Base-by-base conservation (phyloP, 768 basidiomycete genomes). In the Punctularia strigosozonata region DNA sequence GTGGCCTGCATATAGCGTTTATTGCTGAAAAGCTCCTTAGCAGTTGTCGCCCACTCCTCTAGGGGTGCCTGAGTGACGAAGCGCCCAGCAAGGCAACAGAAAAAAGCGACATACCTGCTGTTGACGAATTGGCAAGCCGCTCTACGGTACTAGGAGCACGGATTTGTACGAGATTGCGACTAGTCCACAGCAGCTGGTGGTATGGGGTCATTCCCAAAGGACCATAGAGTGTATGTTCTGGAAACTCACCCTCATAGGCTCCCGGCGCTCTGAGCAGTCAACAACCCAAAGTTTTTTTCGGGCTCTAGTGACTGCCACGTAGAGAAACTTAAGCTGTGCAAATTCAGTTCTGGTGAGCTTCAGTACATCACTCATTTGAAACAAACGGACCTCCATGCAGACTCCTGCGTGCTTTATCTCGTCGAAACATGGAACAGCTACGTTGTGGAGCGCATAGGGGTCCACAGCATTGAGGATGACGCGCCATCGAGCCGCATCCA, bases 221-320 rank as follows among this genome's bases (percentile, higher is more conserved):
- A 34, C 19, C 3, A 17, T 24, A 17, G 4, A 18, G 17, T 18
- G 7, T 21, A 42, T 4, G 6, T 13, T 15, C 7, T 4, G 13
- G 5, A 10, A 23, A 48, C 67, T 34, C 36, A 80, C 80, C 46
- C 66, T 61, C 71, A 81, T 76, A 2, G 78, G 69, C 34, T 73
- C 69, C n/a, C 69, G 59, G 34, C 64, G 72, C 3, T 62, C 56
- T 1, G 79, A 80, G 20, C 60, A 63, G 51, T 81, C 79, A 5
- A 68, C 68, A n/a, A 81, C 69, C 76, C 79, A 77, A 7, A 80
- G 46, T 37, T 77, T 77, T 36, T 75, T 76, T 36, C 75, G 65
- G 1, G 79, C 76, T 23, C 79, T 56, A 1, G 80, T 81, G 15
- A 81, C 65, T 1, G 76, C 79, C 4, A 80, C 77, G 40, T 80